These are phyloP conservation scores for Porogramme epimiltina DNA, from an alignment of 1,284 basidiomycete species.

Conservation along the genomic window DNA sequence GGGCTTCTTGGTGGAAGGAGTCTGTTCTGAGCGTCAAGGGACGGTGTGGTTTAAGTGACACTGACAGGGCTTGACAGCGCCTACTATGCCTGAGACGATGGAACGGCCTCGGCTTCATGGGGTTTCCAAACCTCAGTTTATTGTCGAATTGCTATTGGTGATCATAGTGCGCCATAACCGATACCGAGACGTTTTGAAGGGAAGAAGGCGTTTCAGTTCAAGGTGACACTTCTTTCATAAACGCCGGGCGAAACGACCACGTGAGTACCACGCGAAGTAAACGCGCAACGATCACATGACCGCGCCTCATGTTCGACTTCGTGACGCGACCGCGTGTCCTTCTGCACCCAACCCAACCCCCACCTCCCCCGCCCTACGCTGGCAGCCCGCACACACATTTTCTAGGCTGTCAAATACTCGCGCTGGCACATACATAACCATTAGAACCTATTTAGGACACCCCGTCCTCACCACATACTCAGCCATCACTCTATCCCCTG, in stretches of 20 bases:
- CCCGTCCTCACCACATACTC: neutral
- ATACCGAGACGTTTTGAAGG: too few relatives aligned
- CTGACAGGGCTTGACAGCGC: too few relatives aligned
- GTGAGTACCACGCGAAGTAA: conserved; percentile 11
- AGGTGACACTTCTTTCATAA: too few relatives aligned
- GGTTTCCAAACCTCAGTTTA: too few relatives aligned
- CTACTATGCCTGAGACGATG: too few relatives aligned
- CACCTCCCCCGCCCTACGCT: conserved; percentile 2
- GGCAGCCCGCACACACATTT: neutral
- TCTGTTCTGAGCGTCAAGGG: too few relatives aligned
- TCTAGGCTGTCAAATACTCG: conserved; percentile 1
- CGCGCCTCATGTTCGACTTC: conserved; percentile 27
- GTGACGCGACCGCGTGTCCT: conserved; percentile 13
- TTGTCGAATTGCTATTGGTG: too few relatives aligned
- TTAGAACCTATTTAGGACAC: neutral
- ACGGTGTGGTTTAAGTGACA: too few relatives aligned
- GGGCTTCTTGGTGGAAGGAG: too few relatives aligned
- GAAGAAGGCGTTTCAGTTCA: too few relatives aligned
- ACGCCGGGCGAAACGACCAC: neutral
- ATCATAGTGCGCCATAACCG: too few relatives aligned
- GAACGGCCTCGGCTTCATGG: too few relatives aligned
- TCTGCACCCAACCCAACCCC: neutral
- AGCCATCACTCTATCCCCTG: conserved; percentile 11
- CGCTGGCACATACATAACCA: neutral
- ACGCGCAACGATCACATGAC: conserved; percentile 31